Conservation (phyloP, 23 red algal species). For the Rhodosorus marinus region DNA sequence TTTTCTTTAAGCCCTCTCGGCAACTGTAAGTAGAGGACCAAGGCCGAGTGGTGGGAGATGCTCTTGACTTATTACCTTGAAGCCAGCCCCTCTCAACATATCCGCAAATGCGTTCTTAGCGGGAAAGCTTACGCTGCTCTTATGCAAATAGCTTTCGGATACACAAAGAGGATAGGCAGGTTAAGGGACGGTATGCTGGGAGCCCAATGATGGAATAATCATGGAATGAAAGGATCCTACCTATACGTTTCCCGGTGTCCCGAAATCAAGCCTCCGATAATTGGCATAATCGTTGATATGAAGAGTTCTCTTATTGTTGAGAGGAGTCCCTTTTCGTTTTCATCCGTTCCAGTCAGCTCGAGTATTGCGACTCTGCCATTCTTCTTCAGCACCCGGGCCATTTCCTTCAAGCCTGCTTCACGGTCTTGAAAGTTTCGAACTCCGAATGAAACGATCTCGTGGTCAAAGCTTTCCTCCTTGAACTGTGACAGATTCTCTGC, state of each 20-base stretch:
- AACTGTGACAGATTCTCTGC: constrained; percentile 40
- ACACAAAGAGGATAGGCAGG: too few species aligned
- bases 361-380: constrained; percentile 27
- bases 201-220: too few species aligned
- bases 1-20: too few species aligned
- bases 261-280: constrained; percentile 17
- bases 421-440: constrained; percentile 83
- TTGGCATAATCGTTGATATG: constrained; percentile 28
- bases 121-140: too few species aligned
- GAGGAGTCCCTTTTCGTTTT: background rate
- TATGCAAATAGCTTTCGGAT: too few species aligned
- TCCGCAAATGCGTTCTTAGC: too few species aligned
- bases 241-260: constrained; percentile 1
- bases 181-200: too few species aligned
- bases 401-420: constrained; percentile 33
- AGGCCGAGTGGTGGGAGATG: too few species aligned
- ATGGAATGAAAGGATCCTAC: too few species aligned
- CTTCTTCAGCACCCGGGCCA: constrained; percentile 35
- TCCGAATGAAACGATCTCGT: constrained; percentile 51
- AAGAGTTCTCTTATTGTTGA: constrained; percentile 15
- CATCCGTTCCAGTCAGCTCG: constrained; percentile 28
- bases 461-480: constrained; percentile 40
- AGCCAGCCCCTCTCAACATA: too few species aligned
- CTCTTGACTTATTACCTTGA: too few species aligned
- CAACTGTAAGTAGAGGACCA: too few species aligned